Evolutionary conservation across 2,329 filamentous ascomycete species (phyloP), one percentile per base, ranked within the genome.

Genomic region (Teratosphaeriaceae sp.): DNA sequence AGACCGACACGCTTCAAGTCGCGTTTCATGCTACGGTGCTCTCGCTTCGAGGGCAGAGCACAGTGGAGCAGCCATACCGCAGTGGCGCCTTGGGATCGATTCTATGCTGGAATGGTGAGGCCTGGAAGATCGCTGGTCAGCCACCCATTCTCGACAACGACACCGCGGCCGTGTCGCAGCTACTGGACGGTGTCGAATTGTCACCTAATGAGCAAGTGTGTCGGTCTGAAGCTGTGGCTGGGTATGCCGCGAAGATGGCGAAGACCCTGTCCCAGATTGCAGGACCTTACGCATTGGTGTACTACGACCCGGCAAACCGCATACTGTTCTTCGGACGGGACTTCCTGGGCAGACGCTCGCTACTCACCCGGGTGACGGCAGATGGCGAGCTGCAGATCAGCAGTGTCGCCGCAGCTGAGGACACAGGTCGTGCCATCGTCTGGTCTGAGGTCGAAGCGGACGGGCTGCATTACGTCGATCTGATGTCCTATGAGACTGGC

Each of bases 91-190:
- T 74, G 0, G 72, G 74, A 3, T 87, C 83, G 1, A 70, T 86
- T 1, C 72, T 98, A 2, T 96, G 90, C 73, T 98, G 92, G 92
- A 98, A 98, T 59, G 92, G 92, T 33, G 92, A 98, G 62, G 90
- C 88, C 1, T 98, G 92, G 92, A 82, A 76, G 44, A 73, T 94
- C 38, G 66, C 65, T 7, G 74, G 73, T 24, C 55, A 73, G 8
- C 56, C 63, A 1, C 70, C 95, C n/a, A 45, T 58, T 21, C 7
- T 21, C 30, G 85, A 80, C 44, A 96, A 95, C 59, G 92, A 98
- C 65, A 85, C 85, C 2, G 74, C 83, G 55, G 66, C 70, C 5
- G 70, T 97, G 15, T 81, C 90, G 57, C 58, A 71, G 24, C 58
- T 76, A 27, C 70, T 95, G 13, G 19, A 38, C 8, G 13, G 40